Base-by-base conservation (phyloP, 805 yeast genomes). In the Saccharomycopsis lassenensis region DNA sequence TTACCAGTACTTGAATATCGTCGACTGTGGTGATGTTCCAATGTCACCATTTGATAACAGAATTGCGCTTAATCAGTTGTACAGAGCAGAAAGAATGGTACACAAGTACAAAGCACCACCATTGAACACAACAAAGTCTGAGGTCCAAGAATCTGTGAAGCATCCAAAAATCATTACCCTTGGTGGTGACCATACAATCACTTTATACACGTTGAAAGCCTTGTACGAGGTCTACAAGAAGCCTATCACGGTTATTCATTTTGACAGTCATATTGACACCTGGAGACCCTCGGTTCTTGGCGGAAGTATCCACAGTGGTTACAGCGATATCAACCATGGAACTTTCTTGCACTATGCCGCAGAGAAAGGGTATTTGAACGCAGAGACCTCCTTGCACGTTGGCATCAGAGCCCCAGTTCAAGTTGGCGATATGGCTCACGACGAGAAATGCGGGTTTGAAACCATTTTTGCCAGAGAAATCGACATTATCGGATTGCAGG, bases 221-320 rank as follows among this genome's bases (percentile, higher is more conserved):
- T 2, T 83, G 78, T 44, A 56, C 81, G 41, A 63, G 93, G 46
- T 77, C 83, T 0, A 61, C 79, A 38, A 53, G 69, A 35, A 49
- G 1, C 73, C 73, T 14, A 56, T 83, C 33, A 73, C 83, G 16
- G 74, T 83, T 24, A 70, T 83, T 38, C 94, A 83, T 56, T 80
- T 83, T 47, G 94, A 83, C 52, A 89, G 91, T 10, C 93, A 82
- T 57, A 64, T 82, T 46, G 93, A 83, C 54, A 82, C 93, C 4
- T 70, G 86, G 89, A 54, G 74, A 44, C 91, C 93, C 7, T 51
- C 56, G 31, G 63, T 62, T 3, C 52, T 71, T 16, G 77, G 77
- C 2, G 77, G 77, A 1, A 73, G 66, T 5, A 24, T 33, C 0
- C 47, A 69, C 10, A 63, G 69, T 41, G 68, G 74, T 52, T 81